phyloP scores from a whole-genome alignment of 805 yeast genomes.

The Lachancea cidri region DNA sequence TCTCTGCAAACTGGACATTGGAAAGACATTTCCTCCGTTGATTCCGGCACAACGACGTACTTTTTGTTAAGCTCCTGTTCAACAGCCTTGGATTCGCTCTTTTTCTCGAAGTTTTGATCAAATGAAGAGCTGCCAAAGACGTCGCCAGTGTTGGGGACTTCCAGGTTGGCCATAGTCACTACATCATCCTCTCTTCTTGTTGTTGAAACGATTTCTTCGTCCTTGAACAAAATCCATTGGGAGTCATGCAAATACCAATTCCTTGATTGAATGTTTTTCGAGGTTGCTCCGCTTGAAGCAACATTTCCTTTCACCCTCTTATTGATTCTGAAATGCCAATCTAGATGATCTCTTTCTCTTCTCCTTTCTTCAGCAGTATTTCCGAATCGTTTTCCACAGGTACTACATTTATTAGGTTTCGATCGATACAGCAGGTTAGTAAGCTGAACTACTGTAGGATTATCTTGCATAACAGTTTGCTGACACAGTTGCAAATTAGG shows the following conservation, averaged over 20 bases:
- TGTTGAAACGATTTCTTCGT: conserved; percentile 51
- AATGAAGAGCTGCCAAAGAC: background rate
- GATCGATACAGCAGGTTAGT: conserved; percentile 28
- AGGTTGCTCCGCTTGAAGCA: conserved; percentile 16
- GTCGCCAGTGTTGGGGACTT: conserved; percentile 4
- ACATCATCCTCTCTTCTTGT: conserved; percentile 9
- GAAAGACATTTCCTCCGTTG: conserved; percentile 49
- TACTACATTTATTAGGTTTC: conserved; percentile 76
- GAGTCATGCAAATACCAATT: conserved; percentile 74
- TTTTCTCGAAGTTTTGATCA: background rate
- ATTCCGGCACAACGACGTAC: conserved; percentile 64
- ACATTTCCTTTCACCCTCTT: conserved; percentile 54
- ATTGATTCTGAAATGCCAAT: conserved; percentile 92
- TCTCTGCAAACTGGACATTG: conserved; percentile 73
- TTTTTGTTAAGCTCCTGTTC: conserved; percentile 37
- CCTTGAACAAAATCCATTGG: conserved; percentile 71
- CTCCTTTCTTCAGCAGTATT: conserved; percentile 50
- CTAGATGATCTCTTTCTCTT: conserved; percentile 65
- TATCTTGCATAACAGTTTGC: conserved; percentile 28
- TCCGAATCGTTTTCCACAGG: conserved; percentile 83
- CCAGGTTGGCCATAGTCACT: conserved; percentile 17
- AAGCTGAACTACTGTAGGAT: conserved; percentile 24
- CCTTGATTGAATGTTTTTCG: conserved; percentile 57
- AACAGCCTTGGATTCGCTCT: conserved; percentile 8
- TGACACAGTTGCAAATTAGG: conserved; percentile 30